Evolutionary conservation across 139 green algal species (phyloP), one percentile per base, ranked within the genome.

Genomic region (Coelastrella sp.): DNA sequence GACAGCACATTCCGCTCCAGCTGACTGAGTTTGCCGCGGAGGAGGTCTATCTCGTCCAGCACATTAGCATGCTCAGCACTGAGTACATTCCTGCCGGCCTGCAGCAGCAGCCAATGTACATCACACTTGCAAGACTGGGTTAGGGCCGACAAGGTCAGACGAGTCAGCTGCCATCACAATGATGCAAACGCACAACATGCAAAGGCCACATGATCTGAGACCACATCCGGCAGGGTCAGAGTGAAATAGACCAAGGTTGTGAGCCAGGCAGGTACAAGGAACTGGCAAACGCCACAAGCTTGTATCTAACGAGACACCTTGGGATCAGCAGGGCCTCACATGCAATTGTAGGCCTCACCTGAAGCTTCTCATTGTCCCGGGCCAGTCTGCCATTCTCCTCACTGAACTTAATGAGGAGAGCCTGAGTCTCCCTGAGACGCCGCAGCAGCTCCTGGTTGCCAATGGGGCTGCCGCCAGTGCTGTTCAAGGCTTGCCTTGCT

Each of bases 381-480:
- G 95, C 94, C 75, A 98, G 89, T 35, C 95, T 91, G 49, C 93
- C 91, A 85, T 98, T 98, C 75, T 97, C 95, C 35, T 95, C 94
- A 22, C 80, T 91, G 81, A 96, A 96, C 19, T 88, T 91, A 1
- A 90, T 59, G 60, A 95, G 90, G 74, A 95, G 91, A 11, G 60
- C 49, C 92, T 96, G 93, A 70, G 93, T 94, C 17, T 94, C 92
- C 78, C 88, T 82, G 14, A 95, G 79, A 82, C 93, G 90, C 80
- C 75, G 84, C 88, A 90, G 87, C 27, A 95, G 75, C 85, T 92
- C 85, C 9, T 60, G 35, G 72, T 85, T 79, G 24, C 70, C 74
- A 22, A 68, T 58, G 68, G 57, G 70, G 73, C 58, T 84, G 73
- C 84, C 84, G 27, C 22, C 68, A 49, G 17, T 68, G 68, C 84